These are phyloP conservation scores for Adansonia gregorii DNA, from an alignment of 441 rosid genomes.

Conservation along the genomic window DNA sequence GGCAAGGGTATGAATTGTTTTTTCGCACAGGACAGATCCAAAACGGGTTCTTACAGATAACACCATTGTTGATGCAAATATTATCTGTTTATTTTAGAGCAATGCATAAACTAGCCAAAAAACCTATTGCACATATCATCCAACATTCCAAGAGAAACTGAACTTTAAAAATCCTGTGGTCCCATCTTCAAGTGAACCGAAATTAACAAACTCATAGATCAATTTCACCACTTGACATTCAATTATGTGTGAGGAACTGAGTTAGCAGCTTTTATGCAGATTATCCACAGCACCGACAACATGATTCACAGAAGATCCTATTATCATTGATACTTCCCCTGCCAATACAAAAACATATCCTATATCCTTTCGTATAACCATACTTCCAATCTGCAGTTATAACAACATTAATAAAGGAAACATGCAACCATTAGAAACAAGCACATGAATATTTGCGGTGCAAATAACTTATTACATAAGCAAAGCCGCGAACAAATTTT, in stretches of 20 bases:
- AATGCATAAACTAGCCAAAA: no score
- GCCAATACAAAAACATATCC: background rate
- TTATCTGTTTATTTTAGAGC: no score
- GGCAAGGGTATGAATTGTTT: no score
- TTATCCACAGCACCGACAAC: background rate
- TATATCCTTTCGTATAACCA: background rate
- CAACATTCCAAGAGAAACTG: background rate
- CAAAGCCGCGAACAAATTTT: background rate
- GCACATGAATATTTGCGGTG: background rate
- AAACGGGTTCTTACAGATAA: no score
- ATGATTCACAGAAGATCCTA: background rate
- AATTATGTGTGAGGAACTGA: background rate
- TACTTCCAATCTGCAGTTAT: background rate
- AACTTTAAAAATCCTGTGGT: background rate
- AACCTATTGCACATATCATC: background rate
- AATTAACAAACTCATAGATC: slow-evolving; percentile 9
- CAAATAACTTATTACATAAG: background rate
- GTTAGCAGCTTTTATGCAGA: background rate
- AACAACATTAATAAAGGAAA: slow-evolving; percentile 11
- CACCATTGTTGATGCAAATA: no score
- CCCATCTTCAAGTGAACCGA: background rate
- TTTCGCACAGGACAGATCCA: no score
- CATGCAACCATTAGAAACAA: background rate
- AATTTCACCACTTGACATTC: background rate
- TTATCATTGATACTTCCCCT: background rate